Percentiles rank a stretch among this genome's conserved stretches.
Conservation (phyloP, 441 rosid species). For the Pelargonium australe region DNA sequence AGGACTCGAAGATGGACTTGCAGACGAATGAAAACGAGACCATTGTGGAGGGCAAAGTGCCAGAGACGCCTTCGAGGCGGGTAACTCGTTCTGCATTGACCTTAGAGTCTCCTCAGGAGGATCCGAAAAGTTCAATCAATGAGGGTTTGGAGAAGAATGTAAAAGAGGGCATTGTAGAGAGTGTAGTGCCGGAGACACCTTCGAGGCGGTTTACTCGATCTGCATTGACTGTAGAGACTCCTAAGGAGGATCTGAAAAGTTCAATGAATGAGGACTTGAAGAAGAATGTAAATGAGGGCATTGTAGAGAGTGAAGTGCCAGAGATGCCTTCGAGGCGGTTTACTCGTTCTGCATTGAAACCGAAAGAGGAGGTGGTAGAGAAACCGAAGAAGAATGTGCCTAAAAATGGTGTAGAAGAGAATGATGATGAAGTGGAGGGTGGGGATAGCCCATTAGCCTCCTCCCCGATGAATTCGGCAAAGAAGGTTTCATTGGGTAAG, state of each 20-base stretch:
- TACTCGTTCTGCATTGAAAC: conserved; percentile 62
- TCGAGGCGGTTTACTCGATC: too few relatives aligned
- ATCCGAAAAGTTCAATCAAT: too few relatives aligned
- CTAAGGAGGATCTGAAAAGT: background rate
- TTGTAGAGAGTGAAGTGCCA: conserved; percentile 22
- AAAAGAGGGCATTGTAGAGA: too few relatives aligned
- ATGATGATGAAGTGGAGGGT: conserved; percentile 20
- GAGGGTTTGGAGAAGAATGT: too few relatives aligned
- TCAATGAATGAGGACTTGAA: background rate
- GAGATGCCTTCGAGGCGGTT: conserved; percentile 50
- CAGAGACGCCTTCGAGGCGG: too few relatives aligned
- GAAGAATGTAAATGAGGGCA: conserved; percentile 11
- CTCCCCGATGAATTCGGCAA: conserved; percentile 29
- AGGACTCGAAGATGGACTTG: background rate
- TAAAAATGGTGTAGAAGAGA: conserved; percentile 19
- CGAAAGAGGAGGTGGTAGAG: conserved; percentile 26
- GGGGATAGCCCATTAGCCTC: conserved; percentile 20
- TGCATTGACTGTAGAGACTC: background rate
- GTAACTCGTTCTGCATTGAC: too few relatives aligned
- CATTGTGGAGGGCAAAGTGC: too few relatives aligned
- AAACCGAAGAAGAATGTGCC: conserved; percentile 31
- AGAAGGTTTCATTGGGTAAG: conserved; percentile 31
- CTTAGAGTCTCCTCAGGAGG: too few relatives aligned
- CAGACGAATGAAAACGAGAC: background rate
- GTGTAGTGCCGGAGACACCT: too few relatives aligned